Evolutionary conservation across 83 land plant genomes (phyloP), one percentile per base, ranked within the genome.

Genomic region (Diphasiastrum complanatum): DNA sequence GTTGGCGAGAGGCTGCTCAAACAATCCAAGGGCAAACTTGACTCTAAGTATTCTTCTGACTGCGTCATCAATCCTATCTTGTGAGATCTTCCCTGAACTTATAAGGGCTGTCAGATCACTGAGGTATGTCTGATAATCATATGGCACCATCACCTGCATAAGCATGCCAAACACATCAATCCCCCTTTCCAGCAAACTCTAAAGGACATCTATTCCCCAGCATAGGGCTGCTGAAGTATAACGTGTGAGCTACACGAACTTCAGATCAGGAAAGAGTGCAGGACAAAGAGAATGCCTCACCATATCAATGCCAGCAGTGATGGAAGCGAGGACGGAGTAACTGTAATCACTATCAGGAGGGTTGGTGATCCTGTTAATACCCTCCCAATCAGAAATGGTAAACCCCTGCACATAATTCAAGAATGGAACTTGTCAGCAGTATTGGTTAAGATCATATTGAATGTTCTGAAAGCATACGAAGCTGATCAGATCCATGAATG

Each of bases 241-340:
- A n/a, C n/a, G n/a, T n/a, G n/a, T n/a, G n/a, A n/a, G n/a, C n/a
- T n/a, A n/a, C n/a, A n/a, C n/a, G n/a, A n/a, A n/a, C n/a, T n/a
- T n/a, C n/a, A 2, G 61, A 50, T 54, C 22, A 20, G 20, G 11
- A 5, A 30, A 2, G 10, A 35, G 24, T 45, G 3, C 12, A 20
- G n/a, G 46, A 27, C 54, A 51, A 25, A 25, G 11, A 19, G 3
- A 4, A 50, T 22, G 38, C 1, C 29, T 30, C 63, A 86, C 88
- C 95, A 89, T 85, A 74, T 89, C 96, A 48, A 89, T 69, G 45
- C 96, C 96, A 14, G 96, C 96, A 77, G 85, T 83, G 33, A 89
- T 76, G 22, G 91, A 67, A 12, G 75, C 51, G 0, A 31, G 59
- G 33, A 89, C 68, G 50, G 83, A 73, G 36, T 52, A 65, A 23